Base-by-base conservation (phyloP, 2,329 filamentous ascomycete species). In the Lithohypha guttulata region DNA sequence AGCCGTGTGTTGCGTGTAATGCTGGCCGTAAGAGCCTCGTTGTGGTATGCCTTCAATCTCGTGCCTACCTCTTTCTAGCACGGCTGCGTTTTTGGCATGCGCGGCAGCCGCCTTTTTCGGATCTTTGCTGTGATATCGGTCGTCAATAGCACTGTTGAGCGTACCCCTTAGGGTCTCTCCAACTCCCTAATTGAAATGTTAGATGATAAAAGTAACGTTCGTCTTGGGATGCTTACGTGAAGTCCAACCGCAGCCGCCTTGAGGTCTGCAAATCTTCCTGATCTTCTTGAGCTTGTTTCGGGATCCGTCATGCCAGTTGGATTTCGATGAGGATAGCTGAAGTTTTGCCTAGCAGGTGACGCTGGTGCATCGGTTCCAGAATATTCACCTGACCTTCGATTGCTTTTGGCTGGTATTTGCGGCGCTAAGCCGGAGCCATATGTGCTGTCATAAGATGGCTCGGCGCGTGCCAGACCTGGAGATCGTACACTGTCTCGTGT, bases 131-230 rank as follows among this genome's bases (percentile, higher is more conserved):
- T 47, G 47, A 30, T 46, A 50, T 10, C 41, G 41, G 2, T 39
- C 34, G 39, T 51, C 49, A 19, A 50, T 42, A 6, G 42, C 39
- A n/a, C 34, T 42, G 26, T 43, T 50, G 9, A 50, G 34, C 3
- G 47, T 50, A 18, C 49, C 49, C 10, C 49, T 43, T 11, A 50
- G 39, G n/a, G 49, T 51, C 29, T 51, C 49, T 6, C 47, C 49
- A 3, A 50, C 47, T 5, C 49, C 49, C 48, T 51, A 25, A 22
- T 18, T 21, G 10, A 11, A 19, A 9, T 18, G 21, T 6, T 18
- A 20, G 21, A 22, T 4, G 19, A 4, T 5, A n/a, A n/a, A 9
- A 21, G 18, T 9, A 6, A 10, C 7, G 8, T 19, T 18, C 6
- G 7, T 18, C 5, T 17, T 8, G 7, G 20, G 20, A 14, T 27